Evolutionary conservation across 176 grass and related monocot genomes (phyloP), one percentile per base, ranked within the genome.

Genomic region (Rhipidocladum racemiflorum): DNA sequence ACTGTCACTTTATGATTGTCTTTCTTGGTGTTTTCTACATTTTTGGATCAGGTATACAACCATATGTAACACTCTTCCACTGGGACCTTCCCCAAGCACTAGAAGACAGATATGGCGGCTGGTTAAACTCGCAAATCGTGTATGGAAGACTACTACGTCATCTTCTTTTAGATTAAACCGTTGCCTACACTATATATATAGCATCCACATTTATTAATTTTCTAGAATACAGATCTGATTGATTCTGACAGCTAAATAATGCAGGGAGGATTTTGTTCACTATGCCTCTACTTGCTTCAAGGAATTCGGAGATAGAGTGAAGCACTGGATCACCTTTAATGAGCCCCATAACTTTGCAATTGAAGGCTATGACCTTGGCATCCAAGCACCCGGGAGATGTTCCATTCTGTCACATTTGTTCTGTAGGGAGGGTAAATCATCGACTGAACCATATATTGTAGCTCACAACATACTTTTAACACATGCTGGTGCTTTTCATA

Each of bases 281-380:
- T 98, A 91, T 63, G 89, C 96, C 24, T 76, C 80, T 67, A 93
- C 92, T 35, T 98, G 96, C 72, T 98, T 98, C 85, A 82, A 90
- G 75, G 86, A 88, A 73, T 98, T 98, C 54, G 92, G 96, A 76
- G 96, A 93, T 50, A 88, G 96, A 90, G 96, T 98, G 79, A 95
- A 98, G 85, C 73, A 95, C 30, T 91, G 92, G 96, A 91, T 98
- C 76, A 95, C 96, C 46, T 84, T 98, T 53, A 98, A 95, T 49
- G 96, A 98, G 70, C 96, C 96, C 6, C 79, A 93, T 70, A 94
- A 86, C 38, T 80, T 91, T 74, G 74, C 92, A 0, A 95, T 98
- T 73, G 81, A 93, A 45, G 96, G 96, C 27, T 98, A 95, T 35
- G 96, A 95, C 88, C 78, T 83, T 46, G 96, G 96, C 35, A 79